Conservation (phyloP, 2,329 filamentous ascomycete species). For the Purpureocillium takamizusanense region DNA sequence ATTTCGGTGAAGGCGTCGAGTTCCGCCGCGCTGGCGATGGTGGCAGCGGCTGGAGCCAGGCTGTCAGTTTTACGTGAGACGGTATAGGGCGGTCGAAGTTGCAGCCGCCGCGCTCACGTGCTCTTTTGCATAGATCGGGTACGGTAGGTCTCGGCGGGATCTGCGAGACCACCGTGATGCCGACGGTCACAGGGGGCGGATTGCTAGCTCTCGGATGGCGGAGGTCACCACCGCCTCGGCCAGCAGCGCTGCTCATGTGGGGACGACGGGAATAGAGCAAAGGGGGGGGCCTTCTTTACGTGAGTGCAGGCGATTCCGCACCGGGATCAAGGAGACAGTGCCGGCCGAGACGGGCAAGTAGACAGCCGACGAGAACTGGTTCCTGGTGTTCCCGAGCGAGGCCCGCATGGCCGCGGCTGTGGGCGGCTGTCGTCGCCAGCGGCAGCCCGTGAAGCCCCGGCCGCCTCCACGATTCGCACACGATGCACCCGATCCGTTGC, state of each 20-base stretch:
- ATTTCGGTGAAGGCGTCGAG: slow-evolving; percentile 85
- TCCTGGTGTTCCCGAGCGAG: slow-evolving; percentile 3
- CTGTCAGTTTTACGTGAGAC: slow-evolving; percentile 39
- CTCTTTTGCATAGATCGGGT: background rate
- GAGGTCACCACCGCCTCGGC: no score
- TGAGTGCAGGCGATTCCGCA: no score
- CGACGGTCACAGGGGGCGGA: no score
- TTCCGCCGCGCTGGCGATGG: slow-evolving; percentile 55
- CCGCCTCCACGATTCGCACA: slow-evolving; percentile 1
- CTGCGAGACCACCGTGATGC: no score
- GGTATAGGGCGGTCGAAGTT: background rate
- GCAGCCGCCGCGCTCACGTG: background rate
- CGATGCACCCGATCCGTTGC: slow-evolving; percentile 2
- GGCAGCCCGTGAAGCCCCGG: slow-evolving; percentile 8
- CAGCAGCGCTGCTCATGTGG: background rate
- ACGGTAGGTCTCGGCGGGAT: no score
- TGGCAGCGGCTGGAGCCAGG: slow-evolving; percentile 43
- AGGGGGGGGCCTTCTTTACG: background rate
- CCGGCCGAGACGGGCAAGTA: slow-evolving; percentile 2
- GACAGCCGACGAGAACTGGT: slow-evolving; percentile 1
- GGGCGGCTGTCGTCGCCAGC: slow-evolving; percentile 4
- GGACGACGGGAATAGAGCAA: background rate
- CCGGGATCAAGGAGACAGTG: background rate
- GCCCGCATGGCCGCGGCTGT: slow-evolving; percentile 4
- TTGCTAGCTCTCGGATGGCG: no score